These are phyloP conservation scores for Mallotus repandus DNA, from an alignment of 441 rosid genomes.

Conservation along the genomic window DNA sequence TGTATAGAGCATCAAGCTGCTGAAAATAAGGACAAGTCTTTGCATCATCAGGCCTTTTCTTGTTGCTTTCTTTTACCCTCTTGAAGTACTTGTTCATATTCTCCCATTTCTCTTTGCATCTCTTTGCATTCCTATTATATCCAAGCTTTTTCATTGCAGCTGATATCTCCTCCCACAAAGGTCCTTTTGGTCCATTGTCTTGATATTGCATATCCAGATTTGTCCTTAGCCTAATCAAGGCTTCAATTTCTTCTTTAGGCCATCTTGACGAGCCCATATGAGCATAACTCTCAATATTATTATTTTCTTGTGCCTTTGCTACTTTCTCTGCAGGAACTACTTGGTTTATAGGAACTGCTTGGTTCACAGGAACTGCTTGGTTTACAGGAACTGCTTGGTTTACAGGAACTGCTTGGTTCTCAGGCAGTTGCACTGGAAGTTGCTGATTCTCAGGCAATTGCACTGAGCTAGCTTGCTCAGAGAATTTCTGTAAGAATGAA, in stretches of 20 bases:
- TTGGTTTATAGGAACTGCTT: too few relatives aligned
- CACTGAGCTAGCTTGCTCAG: slow-evolving; percentile 36
- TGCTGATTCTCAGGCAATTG: slow-evolving; percentile 28
- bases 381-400: too few relatives aligned
- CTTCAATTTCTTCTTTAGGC: slow-evolving; percentile 70
- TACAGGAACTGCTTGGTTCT: slow-evolving; percentile 14
- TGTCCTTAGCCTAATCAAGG: slow-evolving; percentile 48
- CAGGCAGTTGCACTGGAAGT: slow-evolving; percentile 15
- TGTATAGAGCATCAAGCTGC: slow-evolving; percentile 57
- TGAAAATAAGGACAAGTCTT: slow-evolving; percentile 69
- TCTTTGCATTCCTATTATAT: slow-evolving; percentile 53
- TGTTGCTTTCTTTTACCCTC: slow-evolving; percentile 63
- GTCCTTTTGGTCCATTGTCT: slow-evolving; percentile 57
- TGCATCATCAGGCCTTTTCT: slow-evolving; percentile 52
- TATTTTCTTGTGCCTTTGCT: slow-evolving; percentile 27
- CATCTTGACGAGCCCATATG: slow-evolving; percentile 51
- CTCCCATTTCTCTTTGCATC: slow-evolving; percentile 84
- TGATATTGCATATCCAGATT: slow-evolving; percentile 46
- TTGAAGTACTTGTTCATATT: slow-evolving; percentile 77
- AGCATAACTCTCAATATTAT: slow-evolving; percentile 29
- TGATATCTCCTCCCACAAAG: slow-evolving; percentile 69
- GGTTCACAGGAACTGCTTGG: not conserved
- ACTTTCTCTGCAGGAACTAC: slow-evolving; percentile 25
- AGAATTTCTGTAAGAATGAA: slow-evolving; percentile 55
- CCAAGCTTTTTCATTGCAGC: slow-evolving; percentile 54